Evolutionary conservation across 768 basidiomycete species (phyloP).

Genomic region (Crassisporium funariophilum): DNA sequence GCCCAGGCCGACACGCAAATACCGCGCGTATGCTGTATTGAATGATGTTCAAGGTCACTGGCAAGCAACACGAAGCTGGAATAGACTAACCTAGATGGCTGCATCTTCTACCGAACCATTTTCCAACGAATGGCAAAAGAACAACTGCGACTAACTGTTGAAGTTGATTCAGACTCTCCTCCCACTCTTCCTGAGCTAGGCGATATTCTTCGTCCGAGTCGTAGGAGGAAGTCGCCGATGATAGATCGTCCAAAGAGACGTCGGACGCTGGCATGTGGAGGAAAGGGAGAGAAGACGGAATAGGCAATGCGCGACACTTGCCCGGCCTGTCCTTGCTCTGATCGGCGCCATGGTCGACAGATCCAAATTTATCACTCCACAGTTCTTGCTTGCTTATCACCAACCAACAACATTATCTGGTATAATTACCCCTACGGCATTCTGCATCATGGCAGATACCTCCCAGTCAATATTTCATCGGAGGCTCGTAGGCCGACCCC

Average conservation of each 20-base stretch:
- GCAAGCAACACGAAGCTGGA: conserved; percentile 2
- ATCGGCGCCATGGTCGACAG: conserved; percentile 13
- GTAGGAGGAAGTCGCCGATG: conserved; percentile 54
- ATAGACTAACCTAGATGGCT: conserved; percentile 76
- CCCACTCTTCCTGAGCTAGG: conserved; percentile 89
- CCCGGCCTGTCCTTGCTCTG: conserved; percentile 12
- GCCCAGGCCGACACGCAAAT: conserved; percentile 62
- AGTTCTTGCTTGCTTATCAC: conserved; percentile 7
- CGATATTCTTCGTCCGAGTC: conserved; percentile 73
- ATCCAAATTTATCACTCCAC: too few relatives aligned
- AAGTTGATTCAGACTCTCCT: conserved; percentile 85
- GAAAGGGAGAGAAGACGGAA: conserved; percentile 17
- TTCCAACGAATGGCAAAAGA: conserved; percentile 83
- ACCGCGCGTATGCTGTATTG: conserved; percentile 70
- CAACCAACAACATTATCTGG: conserved; percentile 6
- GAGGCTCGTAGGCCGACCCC: conserved; percentile 74
- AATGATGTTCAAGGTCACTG: conserved; percentile 8
- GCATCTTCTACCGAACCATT: conserved; percentile 85
- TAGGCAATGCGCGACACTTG: conserved; percentile 10
- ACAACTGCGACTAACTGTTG: conserved; percentile 80
- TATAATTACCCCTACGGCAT: too few relatives aligned
- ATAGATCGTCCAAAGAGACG: conserved; percentile 62
- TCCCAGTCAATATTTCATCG: conserved; percentile 34
- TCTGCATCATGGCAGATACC: conserved; percentile 44
- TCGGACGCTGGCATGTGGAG: conserved; percentile 61